Conservation (phyloP, 2,329 filamentous ascomycete genomes). For the Diaporthe velutina region DNA sequence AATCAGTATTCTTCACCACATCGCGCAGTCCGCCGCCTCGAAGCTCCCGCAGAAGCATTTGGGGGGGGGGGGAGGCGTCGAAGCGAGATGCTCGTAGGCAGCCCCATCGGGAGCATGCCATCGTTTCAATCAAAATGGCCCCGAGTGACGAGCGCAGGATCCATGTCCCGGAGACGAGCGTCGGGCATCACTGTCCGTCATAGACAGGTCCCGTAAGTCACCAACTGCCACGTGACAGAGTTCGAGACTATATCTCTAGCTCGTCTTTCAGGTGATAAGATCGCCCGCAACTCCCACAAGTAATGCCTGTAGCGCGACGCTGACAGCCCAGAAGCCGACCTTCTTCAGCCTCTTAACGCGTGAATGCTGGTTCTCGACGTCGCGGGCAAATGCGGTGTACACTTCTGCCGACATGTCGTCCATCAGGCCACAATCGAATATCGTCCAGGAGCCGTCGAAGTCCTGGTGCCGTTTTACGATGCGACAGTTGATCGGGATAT, state of each 20-base stretch:
- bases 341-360: constrained; percentile 91
- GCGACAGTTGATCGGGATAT: constrained; percentile 94
- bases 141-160: neutral
- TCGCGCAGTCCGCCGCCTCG: neutral
- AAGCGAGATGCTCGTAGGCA: neutral
- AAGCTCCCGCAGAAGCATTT: no score
- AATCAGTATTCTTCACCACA: neutral
- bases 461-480: constrained; percentile 91
- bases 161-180: no score
- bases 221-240: neutral
- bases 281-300: constrained; percentile 96
- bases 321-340: constrained; percentile 93
- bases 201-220: neutral
- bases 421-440: constrained; percentile 94
- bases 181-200: neutral
- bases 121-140: no score
- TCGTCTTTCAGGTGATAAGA: constrained; percentile 56
- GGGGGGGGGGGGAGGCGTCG: no score
- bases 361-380: constrained; percentile 90
- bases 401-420: constrained; percentile 94
- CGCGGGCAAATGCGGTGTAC: constrained; percentile 92
- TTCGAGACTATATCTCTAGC: neutral
- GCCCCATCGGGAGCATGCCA: neutral
- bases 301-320: constrained; percentile 90
- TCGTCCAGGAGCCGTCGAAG: constrained; percentile 95